Evolutionary conservation across 768 basidiomycete genomes (phyloP), one percentile per base, ranked within the genome.

Genomic region (Mycena alexandri): DNA sequence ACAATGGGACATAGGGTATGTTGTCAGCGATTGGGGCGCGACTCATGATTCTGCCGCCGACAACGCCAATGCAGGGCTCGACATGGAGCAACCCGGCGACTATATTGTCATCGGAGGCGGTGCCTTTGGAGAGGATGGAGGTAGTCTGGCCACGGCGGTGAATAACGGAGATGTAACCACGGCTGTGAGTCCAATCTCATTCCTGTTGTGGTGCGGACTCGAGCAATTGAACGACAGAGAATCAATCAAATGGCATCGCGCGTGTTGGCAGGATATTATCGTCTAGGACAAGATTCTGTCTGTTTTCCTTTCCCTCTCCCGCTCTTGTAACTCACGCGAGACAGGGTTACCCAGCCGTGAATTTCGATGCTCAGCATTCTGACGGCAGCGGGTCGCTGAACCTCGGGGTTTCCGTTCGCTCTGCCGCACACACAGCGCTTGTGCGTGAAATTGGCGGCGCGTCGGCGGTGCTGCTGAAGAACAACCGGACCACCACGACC

Each of bases 391-490:
- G 84, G 3, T 50, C 80, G 5, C 76, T 78, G 29, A 87, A 87
- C 72, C 77, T 82, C 21, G 70, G 75, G 21, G 80, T 85, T 9
- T 79, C 81, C 36, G 84, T 85, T 1, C 79, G 84, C 34, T 81
- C 78, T 3, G 79, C 75, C 11, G 80, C 73, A 0, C 85, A 87
- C 68, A 85, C 83, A 0, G 81, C 84, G 7, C 77, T 92, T 14
- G 87, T 84, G 16, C 81, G 83, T 21, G 86, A 91, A 67, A 89
- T 93, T 34, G 92, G 86, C 6, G 83, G 86, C 0, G 88, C 87
- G 0, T 90, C 89, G 0, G 87, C 89, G 2, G 89, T 93, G n/a
- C 75, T 93, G 44, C 80, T 92, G 21, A 93, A 93, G 80, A 93
- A 93, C 75, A 80, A 83, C 51, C 76, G 84, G 70, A 81, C 77